Evolutionary conservation across 1,139 yeast genomes (phyloP).

Genomic region (Hansenula lynferdii): DNA sequence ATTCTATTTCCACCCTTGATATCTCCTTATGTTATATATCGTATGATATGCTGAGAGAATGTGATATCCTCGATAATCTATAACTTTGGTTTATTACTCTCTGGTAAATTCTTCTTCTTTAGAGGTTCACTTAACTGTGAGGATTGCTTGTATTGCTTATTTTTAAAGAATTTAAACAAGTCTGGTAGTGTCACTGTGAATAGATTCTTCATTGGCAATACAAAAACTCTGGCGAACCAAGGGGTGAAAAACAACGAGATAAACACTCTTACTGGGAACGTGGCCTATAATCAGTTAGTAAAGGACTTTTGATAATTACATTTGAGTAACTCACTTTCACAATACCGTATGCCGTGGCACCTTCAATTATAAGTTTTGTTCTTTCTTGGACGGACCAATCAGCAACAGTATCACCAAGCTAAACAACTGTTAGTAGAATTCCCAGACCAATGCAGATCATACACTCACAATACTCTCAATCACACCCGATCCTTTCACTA

Average conservation of each 20-base stretch:
- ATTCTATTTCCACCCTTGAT: too few relatives aligned
- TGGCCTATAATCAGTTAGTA: constrained; percentile 18
- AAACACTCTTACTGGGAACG: constrained; percentile 58
- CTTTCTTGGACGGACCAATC: constrained; percentile 44
- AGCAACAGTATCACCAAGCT: constrained; percentile 26
- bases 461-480: constrained; percentile 43
- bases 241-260: constrained; percentile 61
- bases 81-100: neutral
- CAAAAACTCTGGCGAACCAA: constrained; percentile 54
- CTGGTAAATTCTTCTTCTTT: neutral
- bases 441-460: neutral
- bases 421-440: constrained; percentile 8
- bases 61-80: too few relatives aligned
- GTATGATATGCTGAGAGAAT: too few relatives aligned
- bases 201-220: constrained; percentile 37
- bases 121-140: neutral
- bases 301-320: neutral
- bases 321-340: constrained; percentile 44
- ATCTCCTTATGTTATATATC: too few relatives aligned
- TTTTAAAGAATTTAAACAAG: neutral
- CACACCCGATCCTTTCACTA: constrained; percentile 55
- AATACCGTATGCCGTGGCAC: constrained; percentile 83
- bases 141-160: neutral
- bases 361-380: constrained; percentile 60
- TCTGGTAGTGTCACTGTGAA: neutral